Conservation (phyloP, 1,284 basidiomycete species). For the Heterobasidion occidentale region DNA sequence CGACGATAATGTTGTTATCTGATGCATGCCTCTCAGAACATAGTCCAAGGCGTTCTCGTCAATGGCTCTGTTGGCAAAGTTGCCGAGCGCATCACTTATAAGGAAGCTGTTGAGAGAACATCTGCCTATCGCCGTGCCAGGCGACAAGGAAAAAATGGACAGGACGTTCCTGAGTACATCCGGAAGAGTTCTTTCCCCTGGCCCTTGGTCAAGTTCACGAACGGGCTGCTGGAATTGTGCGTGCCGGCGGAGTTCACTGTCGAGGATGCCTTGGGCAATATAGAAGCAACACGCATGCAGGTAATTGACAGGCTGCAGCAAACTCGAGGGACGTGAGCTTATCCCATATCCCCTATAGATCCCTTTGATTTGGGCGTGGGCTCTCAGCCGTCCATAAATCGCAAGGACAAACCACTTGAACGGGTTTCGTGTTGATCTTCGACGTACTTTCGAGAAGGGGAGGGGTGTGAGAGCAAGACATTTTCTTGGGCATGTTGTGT, state of each 20-base stretch:
- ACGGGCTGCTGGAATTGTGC: constrained; percentile 34
- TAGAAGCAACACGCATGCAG: constrained; percentile 48
- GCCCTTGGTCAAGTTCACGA: constrained; percentile 52
- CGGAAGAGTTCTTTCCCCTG: constrained; percentile 21
- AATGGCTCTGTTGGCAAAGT: constrained; percentile 88
- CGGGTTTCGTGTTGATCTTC: constrained; percentile 70
- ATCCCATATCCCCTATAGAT: constrained; percentile 31
- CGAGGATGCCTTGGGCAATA: constrained; percentile 40
- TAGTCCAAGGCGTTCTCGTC: constrained; percentile 56
- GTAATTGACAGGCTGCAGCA: constrained; percentile 18
- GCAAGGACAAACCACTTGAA: constrained; percentile 78
- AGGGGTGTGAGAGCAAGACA: constrained; percentile 40
- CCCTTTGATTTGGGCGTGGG: constrained; percentile 76
- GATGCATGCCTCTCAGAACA: constrained; percentile 32
- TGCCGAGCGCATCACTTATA: constrained; percentile 44
- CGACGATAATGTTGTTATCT: too few species aligned
- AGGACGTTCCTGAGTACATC: constrained; percentile 13
- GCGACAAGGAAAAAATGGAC: neutral
- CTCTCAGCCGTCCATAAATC: constrained; percentile 80
- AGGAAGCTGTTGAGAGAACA: neutral
- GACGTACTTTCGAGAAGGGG: constrained; percentile 73
- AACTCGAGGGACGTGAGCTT: neutral
- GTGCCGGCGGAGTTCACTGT: constrained; percentile 50
- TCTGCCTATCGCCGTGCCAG: neutral
- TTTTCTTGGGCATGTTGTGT: neutral